phyloP scores from a whole-genome alignment of 2,329 filamentous ascomycete genomes.

The Fusarium verticillioides region DNA sequence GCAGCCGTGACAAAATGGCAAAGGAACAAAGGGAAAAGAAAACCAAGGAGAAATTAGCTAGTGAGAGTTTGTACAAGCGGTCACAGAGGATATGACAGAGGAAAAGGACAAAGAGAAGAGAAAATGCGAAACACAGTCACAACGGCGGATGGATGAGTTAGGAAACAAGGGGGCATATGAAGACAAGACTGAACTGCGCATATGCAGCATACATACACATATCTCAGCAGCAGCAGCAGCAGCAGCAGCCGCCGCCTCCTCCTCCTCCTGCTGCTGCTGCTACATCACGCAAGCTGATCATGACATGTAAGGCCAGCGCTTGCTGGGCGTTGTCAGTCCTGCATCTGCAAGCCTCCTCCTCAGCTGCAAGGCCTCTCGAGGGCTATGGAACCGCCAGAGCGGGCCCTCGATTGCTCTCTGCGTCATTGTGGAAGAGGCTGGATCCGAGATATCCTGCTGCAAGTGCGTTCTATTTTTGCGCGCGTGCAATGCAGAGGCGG shows the following conservation, averaged over 20 bases:
- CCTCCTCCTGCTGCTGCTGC: neutral
- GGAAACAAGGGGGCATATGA: slow-evolving; percentile 35
- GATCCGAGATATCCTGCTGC: slow-evolving; percentile 19
- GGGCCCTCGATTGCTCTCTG: slow-evolving; percentile 22
- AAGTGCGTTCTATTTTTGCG: slow-evolving; percentile 31
- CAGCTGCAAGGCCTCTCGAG: slow-evolving; percentile 24
- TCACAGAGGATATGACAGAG: slow-evolving; percentile 25
- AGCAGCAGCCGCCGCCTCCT: slow-evolving; percentile 24
- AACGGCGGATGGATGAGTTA: slow-evolving; percentile 9
- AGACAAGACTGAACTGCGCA: neutral
- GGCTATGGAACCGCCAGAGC: slow-evolving; percentile 30
- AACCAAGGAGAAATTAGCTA: slow-evolving; percentile 14
- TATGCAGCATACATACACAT: slow-evolving; percentile 5
- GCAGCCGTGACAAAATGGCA: slow-evolving; percentile 24
- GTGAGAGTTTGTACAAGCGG: slow-evolving; percentile 7
- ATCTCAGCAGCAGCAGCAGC: slow-evolving; percentile 22
- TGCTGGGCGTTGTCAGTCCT: slow-evolving; percentile 33
- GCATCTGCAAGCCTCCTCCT: slow-evolving; percentile 38
- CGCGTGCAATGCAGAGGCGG: neutral
- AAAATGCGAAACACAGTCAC: slow-evolving; percentile 33
- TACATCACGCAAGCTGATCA: slow-evolving; percentile 8
- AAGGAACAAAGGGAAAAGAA: slow-evolving; percentile 30
- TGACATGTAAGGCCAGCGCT: slow-evolving; percentile 29
- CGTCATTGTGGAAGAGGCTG: slow-evolving; percentile 26
- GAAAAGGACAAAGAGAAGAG: slow-evolving; percentile 8